phyloP scores from a whole-genome alignment of 2,329 filamentous ascomycete species.

The Alternaria incomplexa region DNA sequence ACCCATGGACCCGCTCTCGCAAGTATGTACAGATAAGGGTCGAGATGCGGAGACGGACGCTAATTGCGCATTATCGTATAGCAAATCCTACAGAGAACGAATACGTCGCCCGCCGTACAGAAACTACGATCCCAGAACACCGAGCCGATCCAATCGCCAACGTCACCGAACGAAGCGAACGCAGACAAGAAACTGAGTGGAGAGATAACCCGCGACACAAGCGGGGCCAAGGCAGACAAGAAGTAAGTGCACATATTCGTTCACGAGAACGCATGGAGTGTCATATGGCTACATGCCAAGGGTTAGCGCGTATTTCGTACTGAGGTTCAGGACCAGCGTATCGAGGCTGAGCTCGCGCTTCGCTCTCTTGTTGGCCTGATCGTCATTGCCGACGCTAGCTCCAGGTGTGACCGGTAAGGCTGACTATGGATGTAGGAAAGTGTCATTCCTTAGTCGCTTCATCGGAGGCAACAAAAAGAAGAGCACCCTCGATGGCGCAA shows the following conservation, averaged over 20 bases:
- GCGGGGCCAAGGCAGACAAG: slow-evolving; percentile 39
- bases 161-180: slow-evolving; percentile 58
- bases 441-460: slow-evolving; percentile 89
- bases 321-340: slow-evolving; percentile 1
- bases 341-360: background rate
- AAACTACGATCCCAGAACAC: slow-evolving; percentile 59
- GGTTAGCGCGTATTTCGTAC: slow-evolving; percentile 1
- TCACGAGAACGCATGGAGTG: background rate
- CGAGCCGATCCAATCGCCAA: slow-evolving; percentile 40
- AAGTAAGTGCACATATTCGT: slow-evolving; percentile 40
- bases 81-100: slow-evolving; percentile 69
- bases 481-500: slow-evolving; percentile 55
- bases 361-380: slow-evolving; percentile 8
- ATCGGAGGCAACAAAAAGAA: slow-evolving; percentile 78
- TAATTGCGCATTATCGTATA: slow-evolving; percentile 31
- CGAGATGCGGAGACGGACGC: slow-evolving; percentile 7
- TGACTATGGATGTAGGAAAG: slow-evolving; percentile 66
- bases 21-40: slow-evolving; percentile 57
- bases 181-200: slow-evolving; percentile 41
- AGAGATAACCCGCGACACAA: slow-evolving; percentile 33
- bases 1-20: slow-evolving; percentile 70
- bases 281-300: background rate
- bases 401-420: slow-evolving; percentile 24
- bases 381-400: slow-evolving; percentile 40
- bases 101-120: slow-evolving; percentile 65